phyloP scores from a whole-genome alignment of 2,329 filamentous ascomycete genomes.

The Ambrosiella beaveri region DNA sequence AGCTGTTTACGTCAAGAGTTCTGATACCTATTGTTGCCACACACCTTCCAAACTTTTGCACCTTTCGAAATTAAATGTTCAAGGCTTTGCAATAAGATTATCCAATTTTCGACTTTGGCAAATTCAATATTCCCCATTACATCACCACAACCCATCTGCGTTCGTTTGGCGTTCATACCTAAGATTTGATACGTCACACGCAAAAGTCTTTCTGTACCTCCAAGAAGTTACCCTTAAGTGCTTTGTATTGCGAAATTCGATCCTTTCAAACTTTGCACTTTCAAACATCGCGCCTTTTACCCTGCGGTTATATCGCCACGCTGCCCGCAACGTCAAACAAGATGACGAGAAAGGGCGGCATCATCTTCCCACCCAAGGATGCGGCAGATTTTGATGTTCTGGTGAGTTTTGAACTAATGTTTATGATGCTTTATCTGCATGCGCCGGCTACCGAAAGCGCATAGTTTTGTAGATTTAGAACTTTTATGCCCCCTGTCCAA shows the following conservation, averaged over 20 bases:
- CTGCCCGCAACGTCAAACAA: background rate
- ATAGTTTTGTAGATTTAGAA: background rate
- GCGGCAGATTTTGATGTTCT: constrained; percentile 8
- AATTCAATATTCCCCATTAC: too few relatives aligned
- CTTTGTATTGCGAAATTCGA: too few relatives aligned
- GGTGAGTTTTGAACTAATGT: constrained; percentile 5
- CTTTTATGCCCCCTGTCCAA: background rate
- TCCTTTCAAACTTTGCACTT: background rate
- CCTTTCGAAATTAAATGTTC: too few relatives aligned
- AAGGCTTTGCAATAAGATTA: too few relatives aligned
- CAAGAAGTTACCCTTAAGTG: background rate
- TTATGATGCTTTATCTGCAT: background rate
- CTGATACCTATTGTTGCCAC: background rate
- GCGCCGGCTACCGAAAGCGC: too few relatives aligned
- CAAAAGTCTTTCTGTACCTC: background rate
- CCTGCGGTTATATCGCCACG: constrained; percentile 1
- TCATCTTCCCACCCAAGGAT: constrained; percentile 7
- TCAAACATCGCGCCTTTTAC: background rate
- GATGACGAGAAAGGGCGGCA: constrained; percentile 8
- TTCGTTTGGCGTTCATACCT: too few relatives aligned
- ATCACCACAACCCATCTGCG: too few relatives aligned
- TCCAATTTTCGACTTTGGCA: too few relatives aligned
- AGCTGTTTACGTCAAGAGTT: background rate
- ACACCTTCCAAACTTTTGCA: too few relatives aligned
- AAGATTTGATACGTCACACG: background rate